Conservation (phyloP, 495 filamentous ascomycete genomes). For the Pyrenula massariospora region DNA sequence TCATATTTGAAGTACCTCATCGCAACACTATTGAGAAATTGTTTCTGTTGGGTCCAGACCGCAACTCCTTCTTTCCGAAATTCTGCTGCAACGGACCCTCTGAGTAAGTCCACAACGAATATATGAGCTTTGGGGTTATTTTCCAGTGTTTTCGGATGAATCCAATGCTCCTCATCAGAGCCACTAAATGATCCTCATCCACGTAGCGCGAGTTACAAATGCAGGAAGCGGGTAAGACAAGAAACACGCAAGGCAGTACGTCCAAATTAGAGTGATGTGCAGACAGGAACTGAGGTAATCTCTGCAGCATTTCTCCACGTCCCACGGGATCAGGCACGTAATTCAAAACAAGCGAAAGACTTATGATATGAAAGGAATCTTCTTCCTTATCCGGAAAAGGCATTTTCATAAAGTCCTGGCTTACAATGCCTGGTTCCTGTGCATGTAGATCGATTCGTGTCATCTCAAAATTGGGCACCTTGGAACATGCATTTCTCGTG, state of each 20-base stretch:
- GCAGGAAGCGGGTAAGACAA: constrained; percentile 84
- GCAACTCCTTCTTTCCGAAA: constrained; percentile 63
- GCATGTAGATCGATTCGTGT: constrained; percentile 86
- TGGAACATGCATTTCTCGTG: constrained; percentile 71
- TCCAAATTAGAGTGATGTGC: constrained; percentile 9
- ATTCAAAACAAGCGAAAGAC: constrained; percentile 90
- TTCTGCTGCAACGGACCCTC: constrained; percentile 15
- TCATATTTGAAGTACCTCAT: neutral
- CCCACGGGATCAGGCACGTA: constrained; percentile 68
- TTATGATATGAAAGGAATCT: constrained; percentile 77
- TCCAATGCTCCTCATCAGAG: constrained; percentile 67
- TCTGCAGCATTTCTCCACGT: constrained; percentile 78
- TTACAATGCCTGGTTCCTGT: constrained; percentile 62
- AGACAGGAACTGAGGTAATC: constrained; percentile 54
- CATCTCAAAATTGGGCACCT: constrained; percentile 55
- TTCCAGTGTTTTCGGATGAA: constrained; percentile 57
- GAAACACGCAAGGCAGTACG: constrained; percentile 65
- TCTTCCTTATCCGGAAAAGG: constrained; percentile 50
- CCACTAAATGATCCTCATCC: constrained; percentile 54
- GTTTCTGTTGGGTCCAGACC: constrained; percentile 63
- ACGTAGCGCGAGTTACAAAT: constrained; percentile 88
- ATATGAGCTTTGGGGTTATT: constrained; percentile 70
- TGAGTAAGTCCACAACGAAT: constrained; percentile 66
- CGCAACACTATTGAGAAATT: constrained; percentile 60
- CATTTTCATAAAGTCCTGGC: constrained; percentile 91